A percentile compares a stretch with the other conserved stretches of the same genome.
Evolutionary conservation across 2,329 filamentous ascomycete species (phyloP).

Genomic region (Fusarium virguliforme): DNA sequence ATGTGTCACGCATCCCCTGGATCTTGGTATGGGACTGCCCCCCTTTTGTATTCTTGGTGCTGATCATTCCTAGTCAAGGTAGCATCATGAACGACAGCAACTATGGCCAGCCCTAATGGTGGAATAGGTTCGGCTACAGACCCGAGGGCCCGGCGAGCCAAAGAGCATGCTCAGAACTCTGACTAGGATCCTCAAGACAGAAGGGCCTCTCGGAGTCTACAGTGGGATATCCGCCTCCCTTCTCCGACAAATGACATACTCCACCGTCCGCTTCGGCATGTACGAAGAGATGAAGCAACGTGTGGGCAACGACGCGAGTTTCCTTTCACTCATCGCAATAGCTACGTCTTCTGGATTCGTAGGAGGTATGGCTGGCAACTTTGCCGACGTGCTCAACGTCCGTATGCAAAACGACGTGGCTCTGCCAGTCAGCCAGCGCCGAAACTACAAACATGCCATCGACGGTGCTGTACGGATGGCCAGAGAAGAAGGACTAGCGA

Average conservation of each 20-base stretch:
- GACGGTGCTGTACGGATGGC: conserved; percentile 2
- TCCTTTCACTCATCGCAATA: conserved; percentile 55
- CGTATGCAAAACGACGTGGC: conserved; percentile 8
- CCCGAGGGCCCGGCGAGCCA: not conserved
- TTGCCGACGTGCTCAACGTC: conserved; percentile 11
- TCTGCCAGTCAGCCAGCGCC: not conserved
- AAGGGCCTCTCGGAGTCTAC: conserved; percentile 87
- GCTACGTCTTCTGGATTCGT: conserved; percentile 1
- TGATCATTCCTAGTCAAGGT: conserved; percentile 8
- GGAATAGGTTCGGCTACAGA: not conserved
- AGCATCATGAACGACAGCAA: not conserved
- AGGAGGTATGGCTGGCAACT: conserved; percentile 1
- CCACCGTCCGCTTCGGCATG: conserved; percentile 93
- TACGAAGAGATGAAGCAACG: conserved; percentile 87
- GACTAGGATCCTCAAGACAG: conserved; percentile 80
- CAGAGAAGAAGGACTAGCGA: not conserved
- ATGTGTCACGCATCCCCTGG: conserved; percentile 90
- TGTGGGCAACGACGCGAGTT: conserved; percentile 69
- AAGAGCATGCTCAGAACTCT: conserved; percentile 87
- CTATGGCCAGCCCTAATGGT: not conserved
- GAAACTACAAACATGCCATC: conserved; percentile 5
- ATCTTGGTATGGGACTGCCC: conserved; percentile 77
- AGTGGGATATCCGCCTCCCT: conserved; percentile 91
- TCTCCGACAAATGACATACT: conserved; percentile 93
- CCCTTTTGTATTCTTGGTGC: not conserved